Percentiles rank a stretch among this genome's conserved stretches.
phyloP scores from a whole-genome alignment of 106 monocot species.

The Allium cepa region DNA sequence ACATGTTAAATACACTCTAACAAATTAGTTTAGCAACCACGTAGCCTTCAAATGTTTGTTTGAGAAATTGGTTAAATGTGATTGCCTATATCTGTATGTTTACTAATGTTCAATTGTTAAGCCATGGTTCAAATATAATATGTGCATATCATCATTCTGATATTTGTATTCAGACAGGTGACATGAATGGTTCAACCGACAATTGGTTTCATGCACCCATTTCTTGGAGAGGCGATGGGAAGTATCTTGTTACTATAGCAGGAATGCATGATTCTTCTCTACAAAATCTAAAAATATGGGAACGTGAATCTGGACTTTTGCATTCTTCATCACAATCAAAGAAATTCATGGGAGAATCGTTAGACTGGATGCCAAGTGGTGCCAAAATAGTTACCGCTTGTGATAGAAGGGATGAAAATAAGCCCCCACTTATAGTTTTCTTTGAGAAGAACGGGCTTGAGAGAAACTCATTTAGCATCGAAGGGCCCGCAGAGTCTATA shows the following conservation, averaged over 20 bases:
- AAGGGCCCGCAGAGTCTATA: conserved; percentile 28
- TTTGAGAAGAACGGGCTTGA: conserved; percentile 96
- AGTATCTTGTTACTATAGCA: conserved; percentile 74
- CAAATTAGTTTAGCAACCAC: too few species aligned
- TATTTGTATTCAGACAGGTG: conserved; percentile 14
- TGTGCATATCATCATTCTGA: conserved; percentile 2
- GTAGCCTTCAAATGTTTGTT: too few species aligned
- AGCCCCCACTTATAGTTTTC: conserved; percentile 57
- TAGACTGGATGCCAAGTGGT: conserved; percentile 99
- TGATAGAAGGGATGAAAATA: conserved; percentile 44
- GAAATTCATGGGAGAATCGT: conserved; percentile 38
- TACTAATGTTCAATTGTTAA: too few species aligned
- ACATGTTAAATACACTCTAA: too few species aligned
- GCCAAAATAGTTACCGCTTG: conserved; percentile 61
- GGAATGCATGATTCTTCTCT: conserved; percentile 26
- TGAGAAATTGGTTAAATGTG: too few species aligned
- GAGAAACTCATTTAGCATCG: conserved; percentile 66
- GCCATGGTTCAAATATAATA: background rate
- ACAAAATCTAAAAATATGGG: conserved; percentile 75
- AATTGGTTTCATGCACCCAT: conserved; percentile 35
- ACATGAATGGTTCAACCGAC: conserved; percentile 5
- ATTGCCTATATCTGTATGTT: too few species aligned
- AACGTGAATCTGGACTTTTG: conserved; percentile 73
- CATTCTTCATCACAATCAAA: conserved; percentile 64
- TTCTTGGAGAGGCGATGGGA: conserved; percentile 96